These are phyloP conservation scores for Helotiales sp. DNA, from an alignment of 2,329 filamentous ascomycete genomes.

Conservation along the genomic window DNA sequence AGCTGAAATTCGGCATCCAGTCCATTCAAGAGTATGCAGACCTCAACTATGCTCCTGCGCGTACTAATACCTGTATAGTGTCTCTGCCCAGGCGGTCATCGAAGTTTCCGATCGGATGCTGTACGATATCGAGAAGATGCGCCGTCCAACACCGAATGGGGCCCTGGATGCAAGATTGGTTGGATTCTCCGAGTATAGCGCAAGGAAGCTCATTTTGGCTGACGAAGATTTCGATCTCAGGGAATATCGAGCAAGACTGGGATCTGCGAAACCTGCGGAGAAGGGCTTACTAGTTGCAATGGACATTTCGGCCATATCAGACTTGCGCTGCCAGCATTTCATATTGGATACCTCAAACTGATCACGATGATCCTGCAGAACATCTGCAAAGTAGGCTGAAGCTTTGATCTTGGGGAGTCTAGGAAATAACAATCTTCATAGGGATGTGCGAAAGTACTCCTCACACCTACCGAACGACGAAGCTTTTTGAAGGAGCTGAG, in stretches of 20 bases:
- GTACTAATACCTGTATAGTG: slow-evolving; percentile 71
- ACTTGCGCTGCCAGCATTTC: slow-evolving; percentile 87
- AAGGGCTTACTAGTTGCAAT: slow-evolving; percentile 79
- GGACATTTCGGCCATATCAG: slow-evolving; percentile 95
- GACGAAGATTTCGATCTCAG: slow-evolving; percentile 35
- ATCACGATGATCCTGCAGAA: slow-evolving; percentile 90
- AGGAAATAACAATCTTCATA: slow-evolving; percentile 33
- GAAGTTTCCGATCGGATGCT: slow-evolving; percentile 93
- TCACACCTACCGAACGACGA: slow-evolving; percentile 78
- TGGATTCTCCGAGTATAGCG: slow-evolving; percentile 19
- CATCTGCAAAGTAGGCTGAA: slow-evolving; percentile 73
- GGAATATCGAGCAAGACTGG: slow-evolving; percentile 85
- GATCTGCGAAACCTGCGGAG: slow-evolving; percentile 79
- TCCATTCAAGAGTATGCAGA: slow-evolving; percentile 49
- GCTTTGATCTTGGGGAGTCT: slow-evolving; percentile 5
- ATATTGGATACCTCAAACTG: slow-evolving; percentile 94
- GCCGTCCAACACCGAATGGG: slow-evolving; percentile 76
- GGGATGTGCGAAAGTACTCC: slow-evolving; percentile 80
- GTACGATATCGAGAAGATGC: slow-evolving; percentile 83
- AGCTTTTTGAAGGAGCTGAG: slow-evolving; percentile 78
- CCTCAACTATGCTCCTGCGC: slow-evolving; percentile 50
- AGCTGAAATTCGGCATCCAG: slow-evolving; percentile 89
- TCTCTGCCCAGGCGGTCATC: slow-evolving; percentile 83
- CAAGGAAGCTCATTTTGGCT: slow-evolving; percentile 13
- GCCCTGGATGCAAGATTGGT: slow-evolving; percentile 83